Evolutionary conservation across 2,329 filamentous ascomycete genomes (phyloP), one percentile per base, ranked within the genome.

Genomic region (Diplodia corticola): DNA sequence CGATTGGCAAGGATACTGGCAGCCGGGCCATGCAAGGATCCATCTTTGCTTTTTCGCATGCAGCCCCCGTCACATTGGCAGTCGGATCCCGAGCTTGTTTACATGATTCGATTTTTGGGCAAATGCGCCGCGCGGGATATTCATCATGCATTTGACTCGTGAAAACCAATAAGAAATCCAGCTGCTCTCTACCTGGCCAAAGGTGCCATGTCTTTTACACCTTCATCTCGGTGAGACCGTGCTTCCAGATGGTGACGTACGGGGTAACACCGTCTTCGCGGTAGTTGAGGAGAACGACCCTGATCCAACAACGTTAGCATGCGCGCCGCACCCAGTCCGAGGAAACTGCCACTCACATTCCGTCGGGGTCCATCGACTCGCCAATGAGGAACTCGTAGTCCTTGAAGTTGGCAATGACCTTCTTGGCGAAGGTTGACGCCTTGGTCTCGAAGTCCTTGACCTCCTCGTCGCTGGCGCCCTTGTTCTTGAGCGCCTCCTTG

Each of bases 311-410:
- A 35, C 13, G 64, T 64, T 24, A 51, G 28, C 28, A 13, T 22
- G 3, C 17, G n/a, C 35, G 20, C 24, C 53, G 17, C 24, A 5
- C 26, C 1, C 6, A 15, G n/a, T 12, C 5, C 13, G 7, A 4
- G 35, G 37, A 28, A 67, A 9, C 26, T 59, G 13, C 20, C 3
- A 86, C 91, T 76, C 84, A 95, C 95, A 97, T 96, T 84, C 90
- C 93, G 76, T 97, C 91, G 74, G 91, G 89, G 82, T 96, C 88
- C 92, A 96, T 96, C 74, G 88, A 90, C 85, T 95, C 89, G 83
- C 94, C 93, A 74, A 91, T 92, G 82, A 91, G 91, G 82, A 97
- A 94, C 81, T 98, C 94, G 80, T 90, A 96, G 85, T 98, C 92
- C 85, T 96, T 93, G 86, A 97, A 97, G 84, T 92, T 94, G 79